These are phyloP conservation scores for Talaromyces sp. DNA, from an alignment of 2,329 filamentous ascomycete species.

Conservation along the genomic window DNA sequence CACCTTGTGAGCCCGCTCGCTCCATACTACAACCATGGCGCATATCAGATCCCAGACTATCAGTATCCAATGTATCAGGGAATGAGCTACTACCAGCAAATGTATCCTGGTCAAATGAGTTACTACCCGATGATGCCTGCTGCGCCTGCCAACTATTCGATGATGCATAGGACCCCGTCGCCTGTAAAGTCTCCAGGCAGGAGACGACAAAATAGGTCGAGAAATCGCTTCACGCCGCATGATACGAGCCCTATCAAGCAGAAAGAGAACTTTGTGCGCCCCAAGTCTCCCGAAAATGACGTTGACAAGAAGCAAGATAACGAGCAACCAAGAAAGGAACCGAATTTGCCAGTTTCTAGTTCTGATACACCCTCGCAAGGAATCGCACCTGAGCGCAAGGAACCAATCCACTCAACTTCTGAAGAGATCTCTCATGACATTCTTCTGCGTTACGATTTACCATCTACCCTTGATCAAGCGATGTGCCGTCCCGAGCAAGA, in stretches of 20 bases:
- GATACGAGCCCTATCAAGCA: constrained; percentile 7
- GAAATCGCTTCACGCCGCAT: not conserved
- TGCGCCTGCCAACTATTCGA: not conserved
- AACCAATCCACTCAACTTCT: not conserved
- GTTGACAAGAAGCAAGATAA: not conserved
- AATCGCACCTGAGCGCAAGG: not conserved
- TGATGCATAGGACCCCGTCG: not conserved
- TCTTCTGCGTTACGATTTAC: not conserved
- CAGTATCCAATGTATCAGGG: constrained; percentile 8
- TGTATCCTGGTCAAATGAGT: constrained; percentile 2
- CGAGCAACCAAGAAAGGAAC: not conserved
- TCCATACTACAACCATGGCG: not conserved
- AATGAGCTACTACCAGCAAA: constrained; percentile 1
- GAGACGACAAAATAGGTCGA: not conserved
- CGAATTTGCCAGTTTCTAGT: not conserved
- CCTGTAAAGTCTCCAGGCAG: not conserved
- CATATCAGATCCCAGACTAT: constrained; percentile 2
- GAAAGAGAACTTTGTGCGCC: constrained; percentile 1
- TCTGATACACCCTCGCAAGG: not conserved
- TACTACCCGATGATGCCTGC: not conserved
- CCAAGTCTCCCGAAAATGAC: not conserved
- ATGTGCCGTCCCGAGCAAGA: not conserved
- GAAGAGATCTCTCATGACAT: not conserved
- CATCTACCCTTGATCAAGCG: not conserved
- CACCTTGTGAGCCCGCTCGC: constrained; percentile 1